Evolutionary conservation across 129 eudicot species (phyloP).

Genomic region (Erigeron canadensis): DNA sequence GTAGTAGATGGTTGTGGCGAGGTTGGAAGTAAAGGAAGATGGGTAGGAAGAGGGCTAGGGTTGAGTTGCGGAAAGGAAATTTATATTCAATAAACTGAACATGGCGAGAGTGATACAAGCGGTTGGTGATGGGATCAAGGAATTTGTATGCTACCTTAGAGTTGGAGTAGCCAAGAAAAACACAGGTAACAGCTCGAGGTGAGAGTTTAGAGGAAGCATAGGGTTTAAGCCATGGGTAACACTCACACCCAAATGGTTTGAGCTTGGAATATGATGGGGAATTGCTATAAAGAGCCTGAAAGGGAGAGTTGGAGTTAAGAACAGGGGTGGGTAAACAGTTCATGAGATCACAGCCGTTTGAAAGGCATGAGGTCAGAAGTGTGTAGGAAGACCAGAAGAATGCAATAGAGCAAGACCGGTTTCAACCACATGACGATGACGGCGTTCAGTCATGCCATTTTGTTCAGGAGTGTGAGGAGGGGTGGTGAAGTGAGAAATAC

Average conservation of each 20-base stretch:
- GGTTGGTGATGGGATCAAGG: not conserved
- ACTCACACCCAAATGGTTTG: not conserved
- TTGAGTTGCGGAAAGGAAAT: not conserved
- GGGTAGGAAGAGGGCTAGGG: not conserved
- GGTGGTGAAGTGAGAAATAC: slow-evolving; percentile 8
- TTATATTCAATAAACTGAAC: not conserved
- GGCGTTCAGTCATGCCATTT: not conserved
- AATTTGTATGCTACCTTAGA: slow-evolving; percentile 13
- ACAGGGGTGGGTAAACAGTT: slow-evolving; percentile 4
- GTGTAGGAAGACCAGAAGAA: not conserved
- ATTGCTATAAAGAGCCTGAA: not conserved
- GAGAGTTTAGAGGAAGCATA: slow-evolving; percentile 1
- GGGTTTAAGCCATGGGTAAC: not conserved
- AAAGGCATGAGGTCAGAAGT: slow-evolving; percentile 23
- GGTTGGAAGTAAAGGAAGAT: not conserved
- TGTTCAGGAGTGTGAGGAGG: slow-evolving; percentile 15
- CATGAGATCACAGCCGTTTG: not conserved
- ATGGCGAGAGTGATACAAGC: not conserved
- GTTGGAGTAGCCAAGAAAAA: not conserved
- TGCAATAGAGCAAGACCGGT: not conserved
- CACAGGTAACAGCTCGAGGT: not conserved
- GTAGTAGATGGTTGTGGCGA: not conserved
- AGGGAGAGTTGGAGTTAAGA: not conserved
- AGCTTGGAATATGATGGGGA: not conserved
- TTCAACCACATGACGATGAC: not conserved